Conservation (phyloP, 2,329 filamentous ascomycete genomes). For the Aureobasidium sp. region DNA sequence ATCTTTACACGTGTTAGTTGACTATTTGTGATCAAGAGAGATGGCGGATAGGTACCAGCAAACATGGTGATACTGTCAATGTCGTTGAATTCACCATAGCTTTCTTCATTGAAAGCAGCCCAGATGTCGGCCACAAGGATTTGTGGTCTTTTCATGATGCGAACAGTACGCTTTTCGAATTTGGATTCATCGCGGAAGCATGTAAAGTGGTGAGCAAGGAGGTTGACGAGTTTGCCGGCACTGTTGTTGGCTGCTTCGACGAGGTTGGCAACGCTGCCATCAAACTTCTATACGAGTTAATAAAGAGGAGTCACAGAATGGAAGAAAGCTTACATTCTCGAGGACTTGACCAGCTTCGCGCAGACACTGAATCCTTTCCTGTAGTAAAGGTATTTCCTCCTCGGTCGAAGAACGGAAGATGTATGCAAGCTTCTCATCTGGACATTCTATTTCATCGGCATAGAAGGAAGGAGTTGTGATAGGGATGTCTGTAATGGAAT, state of each 20-base stretch:
- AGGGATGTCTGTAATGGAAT: constrained; percentile 55
- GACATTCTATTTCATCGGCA: constrained; percentile 60
- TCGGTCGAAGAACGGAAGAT: constrained; percentile 82
- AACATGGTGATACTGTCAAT: constrained; percentile 98
- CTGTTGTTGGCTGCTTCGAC: constrained; percentile 68
- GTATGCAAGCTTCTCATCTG: constrained; percentile 61
- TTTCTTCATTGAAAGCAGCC: constrained; percentile 83
- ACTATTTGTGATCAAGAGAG: not conserved
- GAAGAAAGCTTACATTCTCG: constrained; percentile 52
- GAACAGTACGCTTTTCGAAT: constrained; percentile 67
- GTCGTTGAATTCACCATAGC: constrained; percentile 74
- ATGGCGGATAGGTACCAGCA: constrained; percentile 44
- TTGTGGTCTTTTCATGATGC: constrained; percentile 87
- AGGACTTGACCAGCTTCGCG: constrained; percentile 76
- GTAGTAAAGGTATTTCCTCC: constrained; percentile 77
- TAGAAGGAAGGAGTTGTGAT: constrained; percentile 87
- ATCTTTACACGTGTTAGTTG: constrained; percentile 41
- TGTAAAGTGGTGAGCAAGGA: constrained; percentile 70
- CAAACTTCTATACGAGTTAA: constrained; percentile 52
- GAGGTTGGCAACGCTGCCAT: constrained; percentile 64
- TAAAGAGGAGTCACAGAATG: not conserved
- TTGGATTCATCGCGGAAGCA: constrained; percentile 77
- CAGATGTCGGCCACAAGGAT: constrained; percentile 94
- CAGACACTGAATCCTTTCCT: constrained; percentile 68
- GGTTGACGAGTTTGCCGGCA: constrained; percentile 75